These are phyloP conservation scores for Epichloe festucae DNA, from an alignment of 2,329 filamentous ascomycete species.

Conservation along the genomic window DNA sequence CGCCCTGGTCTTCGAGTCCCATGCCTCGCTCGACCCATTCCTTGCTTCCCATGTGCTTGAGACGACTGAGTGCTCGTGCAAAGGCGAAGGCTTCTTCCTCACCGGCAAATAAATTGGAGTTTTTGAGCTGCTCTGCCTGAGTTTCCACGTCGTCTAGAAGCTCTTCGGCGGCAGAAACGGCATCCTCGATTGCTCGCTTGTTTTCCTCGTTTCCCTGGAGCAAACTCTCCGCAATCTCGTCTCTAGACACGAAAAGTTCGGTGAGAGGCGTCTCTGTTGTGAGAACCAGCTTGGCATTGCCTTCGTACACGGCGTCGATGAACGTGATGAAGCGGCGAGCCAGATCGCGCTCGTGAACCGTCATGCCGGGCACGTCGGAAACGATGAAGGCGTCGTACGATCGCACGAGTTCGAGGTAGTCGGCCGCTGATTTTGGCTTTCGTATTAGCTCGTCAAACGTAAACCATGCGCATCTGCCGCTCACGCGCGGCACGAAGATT, in stretches of 20 bases:
- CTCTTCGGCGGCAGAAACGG: slow-evolving; percentile 31
- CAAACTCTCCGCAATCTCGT: slow-evolving; percentile 49
- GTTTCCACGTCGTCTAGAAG: slow-evolving; percentile 86
- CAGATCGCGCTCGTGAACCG: slow-evolving; percentile 68
- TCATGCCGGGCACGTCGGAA: slow-evolving; percentile 88
- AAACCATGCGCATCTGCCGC: slow-evolving; percentile 79
- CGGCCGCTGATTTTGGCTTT: slow-evolving; percentile 76
- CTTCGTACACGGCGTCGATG: slow-evolving; percentile 90
- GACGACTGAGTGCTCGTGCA: slow-evolving; percentile 68
- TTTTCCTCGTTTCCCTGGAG: slow-evolving; percentile 33
- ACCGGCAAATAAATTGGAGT: slow-evolving; percentile 75
- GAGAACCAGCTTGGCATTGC: slow-evolving; percentile 83
- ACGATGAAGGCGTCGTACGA: slow-evolving; percentile 89
- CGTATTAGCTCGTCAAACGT: slow-evolving; percentile 88
- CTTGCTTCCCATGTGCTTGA: slow-evolving; percentile 85
- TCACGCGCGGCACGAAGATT: slow-evolving; percentile 76
- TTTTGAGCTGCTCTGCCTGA: slow-evolving; percentile 74
- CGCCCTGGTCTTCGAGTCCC: slow-evolving; percentile 50
- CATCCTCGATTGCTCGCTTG: slow-evolving; percentile 7
- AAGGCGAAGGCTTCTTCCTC: slow-evolving; percentile 97
- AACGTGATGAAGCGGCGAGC: slow-evolving; percentile 94
- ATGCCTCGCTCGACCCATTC: slow-evolving; percentile 86
- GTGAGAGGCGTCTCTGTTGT: slow-evolving; percentile 77
- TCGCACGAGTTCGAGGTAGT: slow-evolving; percentile 84
- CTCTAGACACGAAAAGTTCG: slow-evolving; percentile 70